Percentiles rank a stretch among this genome's conserved stretches.
Conservation (phyloP, 768 basidiomycete species). For the Collybiopsis confluens region DNA sequence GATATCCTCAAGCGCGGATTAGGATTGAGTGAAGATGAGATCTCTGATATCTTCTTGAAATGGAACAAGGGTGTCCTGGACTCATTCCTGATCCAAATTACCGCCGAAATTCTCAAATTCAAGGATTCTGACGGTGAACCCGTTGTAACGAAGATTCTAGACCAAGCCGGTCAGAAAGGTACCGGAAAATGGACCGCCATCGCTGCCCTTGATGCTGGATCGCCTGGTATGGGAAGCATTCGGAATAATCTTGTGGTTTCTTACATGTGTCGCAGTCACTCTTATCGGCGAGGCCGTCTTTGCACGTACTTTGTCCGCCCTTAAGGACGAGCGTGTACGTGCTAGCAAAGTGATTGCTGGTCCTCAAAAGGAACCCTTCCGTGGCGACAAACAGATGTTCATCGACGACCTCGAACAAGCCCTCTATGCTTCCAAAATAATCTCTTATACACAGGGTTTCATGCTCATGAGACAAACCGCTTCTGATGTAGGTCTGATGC, state of each 20-base stretch:
- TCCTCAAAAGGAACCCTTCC: slow-evolving; percentile 90
- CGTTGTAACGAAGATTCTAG: slow-evolving; percentile 90
- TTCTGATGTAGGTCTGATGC: slow-evolving; percentile 57
- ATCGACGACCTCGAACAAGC: slow-evolving; percentile 99
- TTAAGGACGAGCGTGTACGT: slow-evolving; percentile 93
- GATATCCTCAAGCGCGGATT: slow-evolving; percentile 98
- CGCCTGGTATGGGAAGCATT: slow-evolving; percentile 52
- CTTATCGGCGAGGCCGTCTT: slow-evolving; percentile 99
- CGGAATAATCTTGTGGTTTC: slow-evolving; percentile 6
- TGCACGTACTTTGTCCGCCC: slow-evolving; percentile 93
- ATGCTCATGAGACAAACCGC: slow-evolving; percentile 99
- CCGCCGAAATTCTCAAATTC: slow-evolving; percentile 93
- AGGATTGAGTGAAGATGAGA: slow-evolving; percentile 80
- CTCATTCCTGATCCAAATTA: slow-evolving; percentile 99
- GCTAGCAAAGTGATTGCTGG: slow-evolving; percentile 90
- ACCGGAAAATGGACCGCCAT: slow-evolving; percentile 99
- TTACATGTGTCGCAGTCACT: slow-evolving; percentile 59
- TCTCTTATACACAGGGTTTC: slow-evolving; percentile 99
- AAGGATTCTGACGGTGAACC: slow-evolving; percentile 94
- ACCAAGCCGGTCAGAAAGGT: slow-evolving; percentile 97
- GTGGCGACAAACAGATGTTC: slow-evolving; percentile 97
- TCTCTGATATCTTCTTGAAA: slow-evolving; percentile 87
- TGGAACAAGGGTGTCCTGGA: slow-evolving; percentile 99
- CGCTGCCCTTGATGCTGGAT: slow-evolving; percentile 90
- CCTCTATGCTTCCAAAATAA: slow-evolving; percentile 98